Evolutionary conservation across 768 basidiomycete genomes (phyloP), one percentile per base, ranked within the genome.

Genomic region (Boletus subcaerulescens): DNA sequence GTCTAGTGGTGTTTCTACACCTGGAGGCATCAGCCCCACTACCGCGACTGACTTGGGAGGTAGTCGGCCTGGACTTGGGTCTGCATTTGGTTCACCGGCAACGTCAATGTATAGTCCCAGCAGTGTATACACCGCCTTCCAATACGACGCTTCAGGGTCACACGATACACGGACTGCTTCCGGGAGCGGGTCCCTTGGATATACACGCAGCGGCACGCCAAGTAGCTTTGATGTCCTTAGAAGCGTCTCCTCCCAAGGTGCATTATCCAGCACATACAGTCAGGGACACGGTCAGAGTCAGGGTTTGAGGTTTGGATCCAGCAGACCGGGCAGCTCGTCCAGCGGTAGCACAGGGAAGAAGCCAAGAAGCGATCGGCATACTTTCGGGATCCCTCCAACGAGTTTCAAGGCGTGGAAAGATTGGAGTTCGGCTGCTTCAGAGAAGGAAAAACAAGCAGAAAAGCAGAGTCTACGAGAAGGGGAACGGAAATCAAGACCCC

Each of bases 181-280:
- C 44, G 56, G 65, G 5, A 65, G 62, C 20, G 65, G 65, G 1
- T 67, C 66, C 13, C 59, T 60, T 44, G 60, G 60, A 15, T 60
- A 65, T 46, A 35, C 65, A 6, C 56, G 65, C n/a, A 70, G 68
- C 35, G 58, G 39, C 22, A 62, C 68, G 2, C 57, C 63, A 20
- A 68, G 52, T n/a, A 71, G 60, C 39, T 60, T 70, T 11, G 63
- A 69, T 20, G 48, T 53, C 20, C 50, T 71, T 12, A 42, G 65
- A 45, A 70, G 70, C 14, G 66, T 71, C n/a, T 67, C 68, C 4
- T 70, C 70, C 2, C 67, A 71, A 15, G 70, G 70, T 5, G 67
- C 60, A 24, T 22, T 71, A 15, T 67, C 65, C 12, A 67, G 58
- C 36, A 36, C 43, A 22, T 51, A 65, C 32, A 59, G 53, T 18